phyloP scores from a whole-genome alignment of 805 yeast species.

The Yamadazyma akitaensis region DNA sequence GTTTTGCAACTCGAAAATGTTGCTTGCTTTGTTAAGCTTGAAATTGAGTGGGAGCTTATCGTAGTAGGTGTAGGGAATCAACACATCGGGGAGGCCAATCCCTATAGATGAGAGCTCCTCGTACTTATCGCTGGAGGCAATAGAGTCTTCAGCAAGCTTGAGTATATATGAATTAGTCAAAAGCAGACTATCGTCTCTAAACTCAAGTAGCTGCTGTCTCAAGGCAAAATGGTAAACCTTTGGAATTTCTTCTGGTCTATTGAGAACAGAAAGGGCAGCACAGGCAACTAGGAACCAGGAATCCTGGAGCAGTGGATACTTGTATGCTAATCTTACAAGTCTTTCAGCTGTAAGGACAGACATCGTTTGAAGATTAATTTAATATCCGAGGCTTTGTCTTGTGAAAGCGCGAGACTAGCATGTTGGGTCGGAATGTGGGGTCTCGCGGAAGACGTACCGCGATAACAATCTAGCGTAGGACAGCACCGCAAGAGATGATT shows the following conservation, averaged over 20 bases:
- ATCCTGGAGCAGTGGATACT: slow-evolving; percentile 51
- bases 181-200: slow-evolving; percentile 19
- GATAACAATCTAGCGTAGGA: no score
- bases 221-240: slow-evolving; percentile 67
- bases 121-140: slow-evolving; percentile 35
- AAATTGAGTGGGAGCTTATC: slow-evolving; percentile 36
- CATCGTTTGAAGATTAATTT: slow-evolving; percentile 2
- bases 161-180: slow-evolving; percentile 33
- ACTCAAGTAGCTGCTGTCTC: slow-evolving; percentile 41
- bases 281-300: slow-evolving; percentile 81
- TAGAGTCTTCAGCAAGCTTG: slow-evolving; percentile 39
- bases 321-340: slow-evolving; percentile 48
- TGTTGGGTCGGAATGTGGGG: background rate
- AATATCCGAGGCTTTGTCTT: background rate
- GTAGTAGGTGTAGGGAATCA: slow-evolving; percentile 37
- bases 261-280: slow-evolving; percentile 76
- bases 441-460: no score
- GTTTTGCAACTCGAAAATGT: slow-evolving; percentile 33
- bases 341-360: slow-evolving; percentile 46
- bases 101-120: slow-evolving; percentile 40
- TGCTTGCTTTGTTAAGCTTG: slow-evolving; percentile 31
- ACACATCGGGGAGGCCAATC: slow-evolving; percentile 38
- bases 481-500: no score
- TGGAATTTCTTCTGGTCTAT: slow-evolving; percentile 79
- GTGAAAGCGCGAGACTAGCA: background rate